Evolutionary conservation across 208 protist species (phyloP), one percentile per base, ranked within the genome.

Genomic region (Leishmania arabica): DNA sequence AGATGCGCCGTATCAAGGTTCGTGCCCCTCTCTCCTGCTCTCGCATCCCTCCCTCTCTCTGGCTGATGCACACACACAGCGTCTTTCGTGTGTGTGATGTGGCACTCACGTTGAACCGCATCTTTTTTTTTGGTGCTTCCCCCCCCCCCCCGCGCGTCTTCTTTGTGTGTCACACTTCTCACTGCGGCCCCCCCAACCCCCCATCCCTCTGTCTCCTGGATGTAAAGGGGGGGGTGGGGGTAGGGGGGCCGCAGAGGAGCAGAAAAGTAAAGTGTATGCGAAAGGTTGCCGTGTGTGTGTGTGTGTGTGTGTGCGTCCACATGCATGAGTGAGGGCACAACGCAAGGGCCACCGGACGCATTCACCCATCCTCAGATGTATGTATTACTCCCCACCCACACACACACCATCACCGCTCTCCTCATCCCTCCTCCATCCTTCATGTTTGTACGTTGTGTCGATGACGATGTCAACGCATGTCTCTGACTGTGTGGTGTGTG

Each of bases 271-370:
- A 45, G 42, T 45, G 42, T 45, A 45, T 45, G 42, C 5, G 42
- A 45, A 45, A 45, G 42, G 42, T 45, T 45, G 42, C 3, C 42
- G 42, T 45, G 42, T 7, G 42, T 42, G 40, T 42, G 40, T 42
- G 40, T 45, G 5, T 77, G 17, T 78, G 74, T 62, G 74, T 64
- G 74, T 78, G 74, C 49, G 53, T 66, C 31, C 15, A 42, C 49
- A 47, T 68, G 15, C 49, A 34, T 40, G 51, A 53, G 34, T 45
- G 19, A 47, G 8, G 13, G 68, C 40, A 40, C n/a, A 19, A 68
- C 31, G 0, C 58, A 64, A 24, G 27, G 24, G 27, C 31, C 31
- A 42, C n/a, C 68, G 13, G n/a, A 73, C 42, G 5, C 68, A 47
- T 11, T 19, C 34, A 51, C 68, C 3, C 68, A 72, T 34, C 17